A percentile compares a stretch with the other conserved stretches of the same genome.
phyloP scores from a whole-genome alignment of 257 asterid genomes.

The Mentha longifolia region DNA sequence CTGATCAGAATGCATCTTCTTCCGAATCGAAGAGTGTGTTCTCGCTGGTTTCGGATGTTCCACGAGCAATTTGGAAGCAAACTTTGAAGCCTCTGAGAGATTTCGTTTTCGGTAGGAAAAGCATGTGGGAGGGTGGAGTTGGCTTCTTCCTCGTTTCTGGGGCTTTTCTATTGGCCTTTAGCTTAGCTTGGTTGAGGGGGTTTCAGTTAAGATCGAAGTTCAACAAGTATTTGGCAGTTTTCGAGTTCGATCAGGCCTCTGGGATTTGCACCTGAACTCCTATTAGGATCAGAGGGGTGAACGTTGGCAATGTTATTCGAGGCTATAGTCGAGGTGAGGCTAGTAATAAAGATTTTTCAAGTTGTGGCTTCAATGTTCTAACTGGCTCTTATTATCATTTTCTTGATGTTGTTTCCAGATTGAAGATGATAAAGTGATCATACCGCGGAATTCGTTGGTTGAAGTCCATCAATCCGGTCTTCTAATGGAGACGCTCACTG shows the following conservation, averaged over 20 bases:
- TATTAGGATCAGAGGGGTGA: slow-evolving; percentile 92
- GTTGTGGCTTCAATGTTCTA: slow-evolving; percentile 11
- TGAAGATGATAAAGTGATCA: slow-evolving; percentile 84
- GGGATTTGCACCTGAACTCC: slow-evolving; percentile 95
- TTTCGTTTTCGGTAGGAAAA: slow-evolving; percentile 92
- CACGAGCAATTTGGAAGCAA: slow-evolving; percentile 74
- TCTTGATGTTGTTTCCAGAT: slow-evolving; percentile 52
- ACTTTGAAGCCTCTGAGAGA: slow-evolving; percentile 84
- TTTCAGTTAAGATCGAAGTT: slow-evolving; percentile 86
- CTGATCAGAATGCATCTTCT: slow-evolving; percentile 49
- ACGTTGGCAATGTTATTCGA: slow-evolving; percentile 89
- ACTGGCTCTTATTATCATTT: slow-evolving; percentile 21
- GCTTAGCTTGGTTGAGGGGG: slow-evolving; percentile 94
- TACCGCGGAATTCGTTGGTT: slow-evolving; percentile 84
- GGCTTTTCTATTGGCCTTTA: slow-evolving; percentile 72
- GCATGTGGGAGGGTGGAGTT: slow-evolving; percentile 99
- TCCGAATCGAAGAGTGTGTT: slow-evolving; percentile 56
- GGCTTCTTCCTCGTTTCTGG: slow-evolving; percentile 92
- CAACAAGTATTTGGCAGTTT: slow-evolving; percentile 77
- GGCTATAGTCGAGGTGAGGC: slow-evolving; percentile 84
- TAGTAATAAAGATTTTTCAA: slow-evolving; percentile 29
- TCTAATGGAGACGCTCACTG: slow-evolving; percentile 97
- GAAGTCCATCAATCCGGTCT: slow-evolving; percentile 99
- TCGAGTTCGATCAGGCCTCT: slow-evolving; percentile 92
- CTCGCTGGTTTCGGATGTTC: slow-evolving; percentile 63